Evolutionary conservation across 208 protist genomes (phyloP).

Genomic region (Naegleria fowleri): DNA sequence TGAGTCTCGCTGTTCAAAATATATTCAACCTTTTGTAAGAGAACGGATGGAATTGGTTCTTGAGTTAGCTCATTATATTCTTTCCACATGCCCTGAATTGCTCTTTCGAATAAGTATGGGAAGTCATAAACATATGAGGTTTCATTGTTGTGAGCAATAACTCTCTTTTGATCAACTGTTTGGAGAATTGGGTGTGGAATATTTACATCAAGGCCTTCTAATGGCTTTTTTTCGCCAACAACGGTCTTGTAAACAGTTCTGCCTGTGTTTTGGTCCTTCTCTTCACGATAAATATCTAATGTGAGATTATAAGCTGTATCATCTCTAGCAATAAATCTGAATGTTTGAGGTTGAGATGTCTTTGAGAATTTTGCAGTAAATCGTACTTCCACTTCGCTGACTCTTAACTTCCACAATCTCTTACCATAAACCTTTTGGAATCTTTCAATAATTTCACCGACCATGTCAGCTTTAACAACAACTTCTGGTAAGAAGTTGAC

Average conservation of each 20-base stretch:
- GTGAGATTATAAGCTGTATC: slow-evolving; percentile 22
- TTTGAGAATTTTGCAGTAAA: slow-evolving; percentile 32
- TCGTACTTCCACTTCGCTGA: slow-evolving; percentile 49
- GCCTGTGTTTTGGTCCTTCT: neutral
- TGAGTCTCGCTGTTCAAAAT: slow-evolving; percentile 39
- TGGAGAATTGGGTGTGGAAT: slow-evolving; percentile 65
- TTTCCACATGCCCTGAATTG: slow-evolving; percentile 69
- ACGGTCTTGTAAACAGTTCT: neutral
- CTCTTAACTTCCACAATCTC: slow-evolving; percentile 50
- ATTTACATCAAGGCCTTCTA: slow-evolving; percentile 29
- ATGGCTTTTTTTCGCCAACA: neutral
- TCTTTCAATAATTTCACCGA: slow-evolving; percentile 42
- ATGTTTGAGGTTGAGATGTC: no score
- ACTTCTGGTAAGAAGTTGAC: slow-evolving; percentile 59
- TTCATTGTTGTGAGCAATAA: slow-evolving; percentile 63
- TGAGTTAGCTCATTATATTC: slow-evolving; percentile 40
- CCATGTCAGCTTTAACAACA: slow-evolving; percentile 44
- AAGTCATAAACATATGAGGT: slow-evolving; percentile 94
- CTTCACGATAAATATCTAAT: slow-evolving; percentile 7
- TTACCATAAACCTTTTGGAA: slow-evolving; percentile 48
- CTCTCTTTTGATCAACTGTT: slow-evolving; percentile 62
- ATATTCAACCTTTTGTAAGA: slow-evolving; percentile 52
- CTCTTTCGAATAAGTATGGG: slow-evolving; percentile 72
- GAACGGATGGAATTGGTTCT: slow-evolving; percentile 41
- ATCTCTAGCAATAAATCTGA: neutral